Base-by-base conservation (phyloP, 2,329 filamentous ascomycete species). In the Xylariaceae sp. region DNA sequence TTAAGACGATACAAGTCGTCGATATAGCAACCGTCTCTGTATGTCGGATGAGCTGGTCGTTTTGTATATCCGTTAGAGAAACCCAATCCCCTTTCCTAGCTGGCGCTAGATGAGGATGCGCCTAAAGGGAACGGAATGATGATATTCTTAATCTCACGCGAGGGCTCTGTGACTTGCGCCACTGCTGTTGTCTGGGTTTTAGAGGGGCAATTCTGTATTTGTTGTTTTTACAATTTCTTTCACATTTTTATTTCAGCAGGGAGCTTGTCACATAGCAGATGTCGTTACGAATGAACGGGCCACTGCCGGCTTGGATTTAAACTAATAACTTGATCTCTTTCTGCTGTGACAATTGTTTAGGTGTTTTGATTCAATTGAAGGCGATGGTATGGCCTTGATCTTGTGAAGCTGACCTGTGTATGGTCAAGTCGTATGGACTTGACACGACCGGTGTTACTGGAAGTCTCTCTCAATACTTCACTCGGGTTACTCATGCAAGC, bases 261-360 rank as follows among this genome's bases (percentile, higher is more conserved):
- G 50, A 44, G 34, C 45, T 50, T 56, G 33, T 31, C 50, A 47
- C 41, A 53, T 48, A 51, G 51, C 48, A 45, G 45, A 45, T 42
- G 40, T 54, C 40, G 47, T 19, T 40, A 48, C 51, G 47, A 54
- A 47, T 54, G 18, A 47, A 56, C 50, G 45, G 43, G 49, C 50
- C 50, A 56, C 39, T 50, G 42, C 49, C 40, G 18, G 14, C 18
- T 42, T 12, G 6, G 36, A 13, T 17, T 39, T 4, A 39, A 39
- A 39, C 36, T 39, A 14, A 17, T 39, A 17, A 39, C 36, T 4
- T 39, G 36, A 39, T 3, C 16, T 39, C 16, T 39, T 10, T 39
- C 16, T 39, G 4, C 4, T 39, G 13, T 13, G 13, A 3, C 36
- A 10, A 39, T 5, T 39, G 36, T 28, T 28, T 28, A 28, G 22